These are phyloP conservation scores for Aspergillus coremiiformis DNA, from an alignment of 495 filamentous ascomycete genomes.

Conservation along the genomic window DNA sequence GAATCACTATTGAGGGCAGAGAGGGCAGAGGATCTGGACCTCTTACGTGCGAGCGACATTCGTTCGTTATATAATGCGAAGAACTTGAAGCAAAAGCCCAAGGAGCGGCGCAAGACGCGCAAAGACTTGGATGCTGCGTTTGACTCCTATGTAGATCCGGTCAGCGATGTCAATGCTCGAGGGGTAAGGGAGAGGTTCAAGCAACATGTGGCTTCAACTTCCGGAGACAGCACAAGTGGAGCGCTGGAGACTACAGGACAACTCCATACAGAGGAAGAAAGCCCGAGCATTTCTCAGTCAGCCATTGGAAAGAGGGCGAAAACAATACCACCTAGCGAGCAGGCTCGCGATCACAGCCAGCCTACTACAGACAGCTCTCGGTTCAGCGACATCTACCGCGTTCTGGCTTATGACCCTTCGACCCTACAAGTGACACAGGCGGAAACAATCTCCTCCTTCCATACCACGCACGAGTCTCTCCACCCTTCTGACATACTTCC, in stretches of 20 bases:
- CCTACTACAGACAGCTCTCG: background rate
- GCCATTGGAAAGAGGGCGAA: background rate
- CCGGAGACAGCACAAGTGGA: background rate
- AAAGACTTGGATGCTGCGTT: constrained; percentile 28
- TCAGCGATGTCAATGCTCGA: constrained; percentile 13
- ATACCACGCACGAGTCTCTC: constrained; percentile 28
- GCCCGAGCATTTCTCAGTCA: background rate
- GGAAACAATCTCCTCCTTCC: constrained; percentile 54
- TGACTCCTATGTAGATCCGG: constrained; percentile 13
- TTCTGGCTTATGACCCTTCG: constrained; percentile 66
- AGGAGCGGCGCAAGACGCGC: constrained; percentile 19
- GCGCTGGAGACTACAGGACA: background rate
- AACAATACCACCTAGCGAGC: background rate
- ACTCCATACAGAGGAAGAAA: background rate
- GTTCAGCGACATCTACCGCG: constrained; percentile 52
- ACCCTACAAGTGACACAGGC: constrained; percentile 52
- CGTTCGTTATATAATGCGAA: constrained; percentile 34
- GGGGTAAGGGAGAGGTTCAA: background rate
- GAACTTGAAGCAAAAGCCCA: constrained; percentile 17
- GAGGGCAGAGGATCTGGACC: constrained; percentile 33
- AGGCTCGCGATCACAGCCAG: background rate
- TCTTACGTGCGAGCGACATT: constrained; percentile 43
- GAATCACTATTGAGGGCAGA: background rate
- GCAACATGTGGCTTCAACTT: background rate
- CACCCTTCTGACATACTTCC: constrained; percentile 57